Evolutionary conservation across 23 red algal species (phyloP), one percentile per base, ranked within the genome.

Genomic region (Gracilariopsis chorda): DNA sequence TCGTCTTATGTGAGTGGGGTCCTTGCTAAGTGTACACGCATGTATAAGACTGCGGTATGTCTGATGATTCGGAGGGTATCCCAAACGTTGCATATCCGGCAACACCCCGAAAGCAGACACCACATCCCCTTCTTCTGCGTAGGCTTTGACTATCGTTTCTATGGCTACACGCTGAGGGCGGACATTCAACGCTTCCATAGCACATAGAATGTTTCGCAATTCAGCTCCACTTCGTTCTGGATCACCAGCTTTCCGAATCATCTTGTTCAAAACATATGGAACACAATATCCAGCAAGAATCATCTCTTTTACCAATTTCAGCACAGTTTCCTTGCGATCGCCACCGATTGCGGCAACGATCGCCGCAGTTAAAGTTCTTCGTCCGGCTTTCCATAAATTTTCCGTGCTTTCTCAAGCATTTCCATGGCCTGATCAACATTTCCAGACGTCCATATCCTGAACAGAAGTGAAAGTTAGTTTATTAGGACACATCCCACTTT

Each of bases 251-350:
- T 73, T 69, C 28, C 88, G 74, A 44, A 82, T 80, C 58, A 79
- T 81, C 74, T 59, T 52, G 35, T 91, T 91, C 34, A 91, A 49
- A 23, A 82, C 74, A 65, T 9, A 13, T 23, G 80, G 91, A 28
- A 80, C 80, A 68, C 23, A 74, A 46, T 86, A 94, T 30, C 91
- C 91, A 34, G 69, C 91, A 17, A 25, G 40, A 17, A 69, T 85
- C 91, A 94, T 94, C 69, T 94, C 81, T 40, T 79, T 70, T 3
- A 42, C 62, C 9, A 94, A 21, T 67, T 76, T 63, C 34, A 85
- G 39, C 14, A 81, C 91, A 20, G 44, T 78, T 30, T 80, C 48
- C 17, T 69, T 77, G 46, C 82, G 48, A n/a, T 69, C 80, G 32
- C 91, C 44, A 12, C 59, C 71, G 48, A 86, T 71, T 34, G 80